Conservation (phyloP, 163 green algal species). For the Scenedesmus sp. region DNA sequence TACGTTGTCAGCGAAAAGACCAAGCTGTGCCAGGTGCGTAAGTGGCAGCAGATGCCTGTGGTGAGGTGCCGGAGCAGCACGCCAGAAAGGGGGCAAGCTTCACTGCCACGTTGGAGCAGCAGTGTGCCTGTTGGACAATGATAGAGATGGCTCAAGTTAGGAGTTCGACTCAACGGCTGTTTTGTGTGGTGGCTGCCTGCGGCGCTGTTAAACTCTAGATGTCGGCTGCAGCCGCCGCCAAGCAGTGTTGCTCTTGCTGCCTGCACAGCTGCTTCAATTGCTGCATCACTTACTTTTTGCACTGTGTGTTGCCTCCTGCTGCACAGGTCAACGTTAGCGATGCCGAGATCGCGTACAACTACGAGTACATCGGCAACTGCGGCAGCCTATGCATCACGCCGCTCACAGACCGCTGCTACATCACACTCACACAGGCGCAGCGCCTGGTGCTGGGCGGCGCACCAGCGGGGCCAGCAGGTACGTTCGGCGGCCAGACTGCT, state of each 20-base stretch:
- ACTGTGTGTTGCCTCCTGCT: not conserved
- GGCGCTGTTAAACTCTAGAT: no score
- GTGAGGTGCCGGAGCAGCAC: not conserved
- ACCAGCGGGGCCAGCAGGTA: slow-evolving; percentile 74
- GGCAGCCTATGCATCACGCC: slow-evolving; percentile 97
- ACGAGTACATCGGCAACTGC: slow-evolving; percentile 98
- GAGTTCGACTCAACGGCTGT: not conserved
- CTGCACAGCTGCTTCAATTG: not conserved
- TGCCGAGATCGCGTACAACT: slow-evolving; percentile 92
- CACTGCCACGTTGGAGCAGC: no score
- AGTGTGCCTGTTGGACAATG: not conserved
- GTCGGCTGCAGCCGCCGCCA: not conserved
- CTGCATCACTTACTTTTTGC: not conserved
- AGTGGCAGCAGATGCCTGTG: not conserved
- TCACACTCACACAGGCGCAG: slow-evolving; percentile 96
- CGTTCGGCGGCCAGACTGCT: not conserved
- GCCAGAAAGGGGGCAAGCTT: no score
- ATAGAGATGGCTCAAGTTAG: not conserved
- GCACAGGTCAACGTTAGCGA: slow-evolving; percentile 94
- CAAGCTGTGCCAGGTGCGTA: slow-evolving; percentile 77
- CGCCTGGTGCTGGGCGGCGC: slow-evolving; percentile 89
- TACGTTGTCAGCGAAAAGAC: slow-evolving; percentile 91
- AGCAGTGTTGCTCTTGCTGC: no score
- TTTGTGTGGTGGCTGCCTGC: not conserved
- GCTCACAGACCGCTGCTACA: slow-evolving; percentile 97